phyloP scores from a whole-genome alignment of 1,284 basidiomycete species.

The Tetrapyrgos nigripes region DNA sequence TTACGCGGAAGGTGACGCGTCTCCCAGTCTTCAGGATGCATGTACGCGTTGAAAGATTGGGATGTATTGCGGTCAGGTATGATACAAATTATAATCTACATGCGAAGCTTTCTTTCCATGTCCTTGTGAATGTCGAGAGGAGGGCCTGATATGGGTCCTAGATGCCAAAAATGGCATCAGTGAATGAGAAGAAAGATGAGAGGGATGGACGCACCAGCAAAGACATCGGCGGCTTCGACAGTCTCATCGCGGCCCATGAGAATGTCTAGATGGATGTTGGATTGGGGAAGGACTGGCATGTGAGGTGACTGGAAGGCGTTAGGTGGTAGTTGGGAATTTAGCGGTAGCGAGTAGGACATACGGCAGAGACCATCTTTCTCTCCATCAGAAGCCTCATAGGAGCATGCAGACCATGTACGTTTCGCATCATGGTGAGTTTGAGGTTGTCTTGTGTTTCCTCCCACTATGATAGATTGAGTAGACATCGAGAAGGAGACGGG shows the following conservation, averaged over 20 bases:
- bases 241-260: constrained; percentile 89
- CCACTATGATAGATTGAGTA: constrained; percentile 66
- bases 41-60: no score
- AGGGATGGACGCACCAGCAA: constrained; percentile 57
- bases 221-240: constrained; percentile 78
- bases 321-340: constrained; percentile 2
- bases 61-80: no score
- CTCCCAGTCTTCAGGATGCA: no score
- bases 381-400: constrained; percentile 95
- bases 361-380: constrained; percentile 82
- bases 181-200: not conserved
- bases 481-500: not conserved
- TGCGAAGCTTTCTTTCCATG: constrained; percentile 72
- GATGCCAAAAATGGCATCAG: not conserved
- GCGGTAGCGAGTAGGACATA: constrained; percentile 43
- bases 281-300: constrained; percentile 66
- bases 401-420: constrained; percentile 86
- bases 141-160: constrained; percentile 26
- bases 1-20: no score
- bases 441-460: constrained; percentile 90
- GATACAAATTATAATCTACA: constrained; percentile 39
- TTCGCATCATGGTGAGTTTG: constrained; percentile 85
- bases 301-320: constrained; percentile 56
- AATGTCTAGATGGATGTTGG: constrained; percentile 90
- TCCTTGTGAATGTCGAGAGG: constrained; percentile 70